Base-by-base conservation (phyloP, 176 grass and related monocot species). In the Zoysia pacifica region DNA sequence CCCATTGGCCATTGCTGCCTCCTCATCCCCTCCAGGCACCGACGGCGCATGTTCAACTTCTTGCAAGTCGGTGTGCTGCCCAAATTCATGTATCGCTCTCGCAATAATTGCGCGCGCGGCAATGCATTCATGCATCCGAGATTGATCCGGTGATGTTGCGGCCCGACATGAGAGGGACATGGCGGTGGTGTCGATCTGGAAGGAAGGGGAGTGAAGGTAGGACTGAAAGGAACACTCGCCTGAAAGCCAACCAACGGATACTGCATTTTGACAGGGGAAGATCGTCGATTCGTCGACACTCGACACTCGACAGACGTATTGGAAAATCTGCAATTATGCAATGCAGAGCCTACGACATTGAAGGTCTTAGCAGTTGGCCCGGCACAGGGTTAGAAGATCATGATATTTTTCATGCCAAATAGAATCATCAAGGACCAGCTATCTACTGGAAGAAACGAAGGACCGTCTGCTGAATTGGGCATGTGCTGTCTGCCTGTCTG, bases 41-140 rank as follows among this genome's bases (percentile, higher is more conserved):
- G 74, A 39, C 38, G 6, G 59, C 54, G 80, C 81, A 79, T 52
- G 79, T 11, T 19, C 18, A 66, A 44, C 64, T 84, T 84, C 87
- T 65, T 80, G 81, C 84, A 84, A 70, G 48, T 58, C 86, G 36
- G 18, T 48, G 55, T 41, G 18, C 28, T 67, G 49, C 19, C 39
- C 68, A 15, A 14, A 62, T 4, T 28, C 37, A 37, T 71, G 64
- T 48, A 71, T 56, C 48, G 62, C 62, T 79, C 47, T 59, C 72
- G 9, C 62, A 88, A 79, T 88, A 69, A 88, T 13, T 53, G 6
- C 2, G 44, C 2, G 44, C 42, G 5, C 48, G 61, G n/a, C 63
- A 62, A 80, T 61, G 81, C 47, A 67, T 43, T 16, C 35, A 77
- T 40, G 28, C 45, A 51, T 66, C 74, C 67, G 28, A 72, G 67